These are phyloP conservation scores for Fragilaria radians DNA, from an alignment of 108 stramenopile genomes.

Conservation along the genomic window DNA sequence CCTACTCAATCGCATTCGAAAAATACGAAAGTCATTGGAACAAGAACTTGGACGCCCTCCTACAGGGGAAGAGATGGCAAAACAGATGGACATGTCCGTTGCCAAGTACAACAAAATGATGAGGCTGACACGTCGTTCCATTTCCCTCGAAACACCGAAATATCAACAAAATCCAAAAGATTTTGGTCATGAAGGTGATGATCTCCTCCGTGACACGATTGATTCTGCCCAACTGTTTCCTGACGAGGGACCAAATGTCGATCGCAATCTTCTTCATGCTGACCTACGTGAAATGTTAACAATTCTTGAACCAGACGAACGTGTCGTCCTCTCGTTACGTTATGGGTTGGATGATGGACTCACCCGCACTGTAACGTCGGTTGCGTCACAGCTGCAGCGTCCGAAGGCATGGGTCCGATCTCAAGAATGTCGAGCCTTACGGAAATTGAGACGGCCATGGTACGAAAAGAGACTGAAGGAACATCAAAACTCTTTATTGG, in stretches of 20 bases:
- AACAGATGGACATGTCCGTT: conserved; percentile 66
- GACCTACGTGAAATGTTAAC: conserved; percentile 80
- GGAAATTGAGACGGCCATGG: conserved; percentile 85
- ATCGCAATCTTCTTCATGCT: conserved; percentile 63
- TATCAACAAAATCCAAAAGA: conserved; percentile 81
- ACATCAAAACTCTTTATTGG: conserved; percentile 64
- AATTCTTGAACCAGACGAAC: conserved; percentile 71
- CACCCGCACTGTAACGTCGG: conserved; percentile 77
- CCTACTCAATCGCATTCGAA: conserved; percentile 75
- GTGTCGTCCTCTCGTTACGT: conserved; percentile 55
- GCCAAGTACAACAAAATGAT: conserved; percentile 84
- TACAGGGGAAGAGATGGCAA: conserved; percentile 88
- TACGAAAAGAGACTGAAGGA: conserved; percentile 85
- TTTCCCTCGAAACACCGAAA: conserved; percentile 78
- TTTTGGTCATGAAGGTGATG: conserved; percentile 70
- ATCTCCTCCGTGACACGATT: conserved; percentile 65
- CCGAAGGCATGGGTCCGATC: conserved; percentile 83
- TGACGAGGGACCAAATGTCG: conserved; percentile 65
- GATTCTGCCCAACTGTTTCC: conserved; percentile 22
- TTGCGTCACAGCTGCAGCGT: conserved; percentile 71
- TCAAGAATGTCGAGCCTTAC: conserved; percentile 79
- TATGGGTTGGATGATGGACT: conserved; percentile 85
- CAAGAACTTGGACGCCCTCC: conserved; percentile 74
- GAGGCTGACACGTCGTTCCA: conserved; percentile 59
- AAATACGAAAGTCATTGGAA: conserved; percentile 50